Conservation (phyloP, 768 basidiomycete genomes). For the Lentinula raphanica region DNA sequence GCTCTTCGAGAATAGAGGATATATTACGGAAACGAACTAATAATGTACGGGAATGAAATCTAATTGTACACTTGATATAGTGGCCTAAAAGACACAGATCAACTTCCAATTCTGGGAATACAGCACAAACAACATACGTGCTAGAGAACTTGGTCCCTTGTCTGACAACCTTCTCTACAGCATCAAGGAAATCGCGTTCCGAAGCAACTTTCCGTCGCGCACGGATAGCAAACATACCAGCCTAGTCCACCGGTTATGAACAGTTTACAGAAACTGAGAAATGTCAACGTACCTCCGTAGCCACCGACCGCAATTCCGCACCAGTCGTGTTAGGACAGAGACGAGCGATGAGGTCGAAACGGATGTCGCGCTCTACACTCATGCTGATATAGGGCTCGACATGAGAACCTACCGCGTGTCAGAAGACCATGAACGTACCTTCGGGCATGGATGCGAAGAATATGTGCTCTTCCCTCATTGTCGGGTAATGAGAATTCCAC, state of each 20-base stretch:
- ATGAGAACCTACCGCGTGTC: constrained; percentile 3
- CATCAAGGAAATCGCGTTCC: constrained; percentile 95
- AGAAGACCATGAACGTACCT: constrained; percentile 46
- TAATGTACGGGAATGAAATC: constrained; percentile 12
- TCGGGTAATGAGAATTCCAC: constrained; percentile 95
- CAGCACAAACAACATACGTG: constrained; percentile 57
- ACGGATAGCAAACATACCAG: constrained; percentile 99
- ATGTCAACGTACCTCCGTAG: constrained; percentile 74
- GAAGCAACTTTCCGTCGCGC: constrained; percentile 94
- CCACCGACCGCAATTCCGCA: constrained; percentile 95
- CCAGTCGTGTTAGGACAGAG: constrained; percentile 98
- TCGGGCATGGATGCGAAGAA: constrained; percentile 92
- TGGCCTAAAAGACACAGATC: constrained; percentile 43
- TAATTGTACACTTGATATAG: constrained; percentile 94
- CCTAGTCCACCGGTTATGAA: constrained; percentile 36
- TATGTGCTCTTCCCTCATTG: constrained; percentile 93
- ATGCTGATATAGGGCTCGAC: constrained; percentile 47
- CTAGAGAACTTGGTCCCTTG: constrained; percentile 98
- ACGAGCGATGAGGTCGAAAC: constrained; percentile 94
- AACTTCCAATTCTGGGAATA: constrained; percentile 2
- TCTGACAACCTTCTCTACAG: constrained; percentile 96
- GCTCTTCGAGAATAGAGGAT: background rate
- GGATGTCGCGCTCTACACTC: constrained; percentile 95
- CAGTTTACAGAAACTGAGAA: background rate
- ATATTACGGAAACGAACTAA: background rate